Evolutionary conservation across 2,329 filamentous ascomycete genomes (phyloP).

Genomic region (Knoxdaviesia capensis): DNA sequence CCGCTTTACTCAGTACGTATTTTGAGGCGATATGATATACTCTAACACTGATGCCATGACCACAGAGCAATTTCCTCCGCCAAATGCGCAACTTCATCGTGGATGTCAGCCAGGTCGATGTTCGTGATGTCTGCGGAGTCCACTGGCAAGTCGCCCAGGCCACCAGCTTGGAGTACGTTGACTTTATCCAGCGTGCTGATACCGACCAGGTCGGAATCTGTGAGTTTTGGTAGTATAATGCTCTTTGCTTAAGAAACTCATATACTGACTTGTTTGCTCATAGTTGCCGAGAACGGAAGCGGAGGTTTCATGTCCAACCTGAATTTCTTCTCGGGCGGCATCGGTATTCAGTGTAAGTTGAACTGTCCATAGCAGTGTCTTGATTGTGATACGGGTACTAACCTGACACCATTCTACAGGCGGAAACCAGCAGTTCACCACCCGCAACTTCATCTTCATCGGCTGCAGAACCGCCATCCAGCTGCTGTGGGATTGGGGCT

Average conservation of each 20-base stretch:
- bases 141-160: constrained; percentile 45
- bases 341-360: constrained; percentile 25
- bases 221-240: too few species aligned
- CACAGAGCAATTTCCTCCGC: constrained; percentile 41
- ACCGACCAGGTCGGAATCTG: constrained; percentile 7
- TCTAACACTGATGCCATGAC: constrained; percentile 6
- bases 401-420: constrained; percentile 8
- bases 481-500: constrained; percentile 58
- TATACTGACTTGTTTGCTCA: too few species aligned
- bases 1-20: neutral
- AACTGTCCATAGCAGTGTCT: neutral
- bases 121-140: constrained; percentile 22
- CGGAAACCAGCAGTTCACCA: constrained; percentile 50
- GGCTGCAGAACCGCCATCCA: constrained; percentile 43
- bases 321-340: constrained; percentile 36
- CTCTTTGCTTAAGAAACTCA: too few species aligned
- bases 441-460: constrained; percentile 45
- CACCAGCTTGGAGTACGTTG: constrained; percentile 27
- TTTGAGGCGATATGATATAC: too few species aligned
- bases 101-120: constrained; percentile 22
- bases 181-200: constrained; percentile 22
- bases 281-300: constrained; percentile 15
- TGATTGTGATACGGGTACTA: constrained; percentile 29
- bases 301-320: constrained; percentile 33
- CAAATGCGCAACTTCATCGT: constrained; percentile 41